Conservation (phyloP, 2,329 filamentous ascomycete species). For the Tolypocladium amazonense region DNA sequence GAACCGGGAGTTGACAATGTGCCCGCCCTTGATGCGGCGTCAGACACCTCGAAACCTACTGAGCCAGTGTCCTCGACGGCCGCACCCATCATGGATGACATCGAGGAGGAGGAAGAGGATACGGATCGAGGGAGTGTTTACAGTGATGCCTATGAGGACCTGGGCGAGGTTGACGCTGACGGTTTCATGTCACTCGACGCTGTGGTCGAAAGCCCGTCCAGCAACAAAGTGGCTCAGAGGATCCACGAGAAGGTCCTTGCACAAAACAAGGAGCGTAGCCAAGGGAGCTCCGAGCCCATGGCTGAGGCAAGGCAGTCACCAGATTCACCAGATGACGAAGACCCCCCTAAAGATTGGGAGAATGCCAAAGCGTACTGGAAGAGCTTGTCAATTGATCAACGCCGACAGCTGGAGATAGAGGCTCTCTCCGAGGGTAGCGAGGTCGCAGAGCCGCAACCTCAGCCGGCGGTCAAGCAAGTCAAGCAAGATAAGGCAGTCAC, state of each 20-base stretch:
- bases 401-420: conserved; percentile 50
- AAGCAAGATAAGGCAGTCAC: conserved; percentile 23
- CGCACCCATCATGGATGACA: conserved; percentile 20
- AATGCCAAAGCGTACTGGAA: conserved; percentile 61
- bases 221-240: conserved; percentile 13
- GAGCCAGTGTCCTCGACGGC: conserved; percentile 9
- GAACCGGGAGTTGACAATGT: conserved; percentile 1
- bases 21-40: not conserved
- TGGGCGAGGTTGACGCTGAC: conserved; percentile 51
- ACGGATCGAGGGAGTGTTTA: conserved; percentile 50
- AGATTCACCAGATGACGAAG: not conserved
- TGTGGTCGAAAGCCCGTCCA: conserved; percentile 50
- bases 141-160: conserved; percentile 67
- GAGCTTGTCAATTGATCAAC: conserved; percentile 50
- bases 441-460: conserved; percentile 26
- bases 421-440: conserved; percentile 41
- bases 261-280: not conserved
- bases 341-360: conserved; percentile 47
- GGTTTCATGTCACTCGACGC: conserved; percentile 67
- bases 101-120: conserved; percentile 29
- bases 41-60: conserved; percentile 7
- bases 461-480: conserved; percentile 12
- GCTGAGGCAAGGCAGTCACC: not conserved
- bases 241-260: conserved; percentile 4
- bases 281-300: not conserved